These are phyloP conservation scores for Fulvia fulva DNA, from an alignment of 2,329 filamentous ascomycete species.

Conservation along the genomic window DNA sequence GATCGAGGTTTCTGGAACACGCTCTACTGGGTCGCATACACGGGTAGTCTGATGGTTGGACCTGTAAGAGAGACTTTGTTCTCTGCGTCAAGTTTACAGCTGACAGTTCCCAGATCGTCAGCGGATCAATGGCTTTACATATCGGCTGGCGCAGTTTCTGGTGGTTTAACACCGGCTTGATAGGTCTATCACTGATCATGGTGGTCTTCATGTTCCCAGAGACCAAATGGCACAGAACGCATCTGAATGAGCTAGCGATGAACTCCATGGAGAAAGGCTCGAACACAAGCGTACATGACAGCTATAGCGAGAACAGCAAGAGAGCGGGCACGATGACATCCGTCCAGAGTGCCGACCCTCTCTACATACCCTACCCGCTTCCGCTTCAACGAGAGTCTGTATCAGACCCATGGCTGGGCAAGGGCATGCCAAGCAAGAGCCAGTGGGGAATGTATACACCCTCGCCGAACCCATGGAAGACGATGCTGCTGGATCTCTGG, in stretches of 20 bases:
- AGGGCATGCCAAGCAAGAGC: conserved; percentile 50
- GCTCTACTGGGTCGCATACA: conserved; percentile 59
- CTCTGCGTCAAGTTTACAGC: neutral
- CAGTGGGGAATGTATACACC: conserved; percentile 56
- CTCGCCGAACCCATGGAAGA: conserved; percentile 44
- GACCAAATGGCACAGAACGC: conserved; percentile 54
- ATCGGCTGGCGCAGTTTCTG: conserved; percentile 61
- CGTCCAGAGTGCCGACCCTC: conserved; percentile 14
- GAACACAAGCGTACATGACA: conserved; percentile 19
- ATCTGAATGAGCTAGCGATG: conserved; percentile 29
- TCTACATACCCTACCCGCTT: neutral
- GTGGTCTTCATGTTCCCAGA: conserved; percentile 60
- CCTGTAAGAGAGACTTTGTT: conserved; percentile 11
- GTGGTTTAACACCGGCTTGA: conserved; percentile 60
- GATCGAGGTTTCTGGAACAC: conserved; percentile 61
- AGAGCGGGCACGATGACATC: conserved; percentile 20
- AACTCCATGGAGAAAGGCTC: conserved; percentile 9
- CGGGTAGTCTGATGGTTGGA: conserved; percentile 59
- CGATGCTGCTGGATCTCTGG: conserved; percentile 53
- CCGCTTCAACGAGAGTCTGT: conserved; percentile 4
- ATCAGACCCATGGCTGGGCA: conserved; percentile 54
- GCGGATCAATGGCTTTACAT: conserved; percentile 57
- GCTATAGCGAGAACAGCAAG: conserved; percentile 25
- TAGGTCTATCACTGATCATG: conserved; percentile 49
- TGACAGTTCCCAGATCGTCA: conserved; percentile 47